Conservation (phyloP, 2,329 filamentous ascomycete species). For the Cladosporium oxysporum region DNA sequence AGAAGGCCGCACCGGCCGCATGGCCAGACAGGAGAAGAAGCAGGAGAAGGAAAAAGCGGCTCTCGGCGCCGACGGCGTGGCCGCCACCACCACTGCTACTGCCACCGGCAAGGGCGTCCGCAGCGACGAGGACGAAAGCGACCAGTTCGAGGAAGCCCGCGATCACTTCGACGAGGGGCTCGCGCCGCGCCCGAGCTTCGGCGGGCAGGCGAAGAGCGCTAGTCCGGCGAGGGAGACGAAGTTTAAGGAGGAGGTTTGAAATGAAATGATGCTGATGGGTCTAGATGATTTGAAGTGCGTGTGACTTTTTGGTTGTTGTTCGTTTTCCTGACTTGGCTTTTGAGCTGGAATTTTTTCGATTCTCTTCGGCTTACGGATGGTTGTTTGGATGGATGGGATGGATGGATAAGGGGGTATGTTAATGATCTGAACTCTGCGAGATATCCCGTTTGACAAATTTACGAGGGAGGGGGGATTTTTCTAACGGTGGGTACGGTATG, state of each 20-base stretch:
- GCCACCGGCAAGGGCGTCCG: slow-evolving; percentile 31
- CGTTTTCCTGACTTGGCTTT: too few species aligned
- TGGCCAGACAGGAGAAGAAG: too few species aligned
- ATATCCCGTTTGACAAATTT: slow-evolving; percentile 11
- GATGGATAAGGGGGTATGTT: neutral
- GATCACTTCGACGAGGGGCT: slow-evolving; percentile 53
- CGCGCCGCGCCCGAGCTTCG: slow-evolving; percentile 45
- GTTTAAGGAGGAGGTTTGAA: slow-evolving; percentile 59
- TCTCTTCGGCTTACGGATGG: neutral
- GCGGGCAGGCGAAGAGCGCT: slow-evolving; percentile 39
- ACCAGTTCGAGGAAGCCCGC: slow-evolving; percentile 56
- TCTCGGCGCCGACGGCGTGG: slow-evolving; percentile 18
- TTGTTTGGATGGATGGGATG: neutral
- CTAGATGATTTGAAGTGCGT: too few species aligned
- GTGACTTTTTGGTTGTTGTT: too few species aligned
- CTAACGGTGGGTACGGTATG: neutral
- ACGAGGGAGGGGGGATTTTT: neutral
- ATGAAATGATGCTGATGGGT: too few species aligned
- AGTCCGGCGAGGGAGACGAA: slow-evolving; percentile 60
- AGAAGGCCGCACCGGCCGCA: slow-evolving; percentile 33
- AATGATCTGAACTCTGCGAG: slow-evolving; percentile 6
- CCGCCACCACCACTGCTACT: slow-evolving; percentile 24
- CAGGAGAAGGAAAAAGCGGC: too few species aligned
- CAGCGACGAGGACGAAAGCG: slow-evolving; percentile 40
- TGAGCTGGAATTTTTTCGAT: too few species aligned